Evolutionary conservation across 352 stramenopile species (phyloP), one percentile per base, ranked within the genome.

Genomic region (Globisporangium nagaii): DNA sequence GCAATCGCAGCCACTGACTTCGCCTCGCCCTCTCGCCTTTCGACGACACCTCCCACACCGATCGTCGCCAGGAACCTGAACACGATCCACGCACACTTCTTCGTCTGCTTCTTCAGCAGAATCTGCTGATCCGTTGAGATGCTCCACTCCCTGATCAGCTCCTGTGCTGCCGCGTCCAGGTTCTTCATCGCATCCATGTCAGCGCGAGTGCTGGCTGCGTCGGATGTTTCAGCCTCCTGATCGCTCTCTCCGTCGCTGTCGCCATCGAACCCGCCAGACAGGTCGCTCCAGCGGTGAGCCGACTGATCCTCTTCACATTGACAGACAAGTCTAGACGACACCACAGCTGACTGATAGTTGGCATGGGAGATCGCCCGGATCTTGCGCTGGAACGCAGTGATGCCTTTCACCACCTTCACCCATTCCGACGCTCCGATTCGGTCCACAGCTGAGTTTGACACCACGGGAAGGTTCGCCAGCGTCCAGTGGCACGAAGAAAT

Each of bases 11-110:
- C 80, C 19, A 79, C 71, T 5, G 66, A 73, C n/a, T 71, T 75
- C 1, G 84, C 80, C 60, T 95, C 84, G 22, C 66, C 79, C 53
- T 95, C 82, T 37, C 73, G 71, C 11, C 84, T 70, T 44, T 92
- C 83, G 28, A 85, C 68, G 27, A 75, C 74, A 13, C 79, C 84
- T 32, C 73, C 85, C 15, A 95, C 85, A 2, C 75, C 78, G 7
- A 84, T 77, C 9, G 77, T 81, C 5, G 78, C 72, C 20, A 95
- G 66, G 55, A 93, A 90, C 1, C 80, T 75, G 43, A 95, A 95
- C 22, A 93, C 77, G 34, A 92, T 75, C 82, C 82, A 93, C 6
- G 84, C 82, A 22, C 80, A 90, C 34, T 62, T 68, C 55, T 70
- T 73, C 1, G 79, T 82, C 40, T 88, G 77, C 51, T 89, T 89